phyloP scores from a whole-genome alignment of 2,329 filamentous ascomycete species.

The Xylaria sp. region DNA sequence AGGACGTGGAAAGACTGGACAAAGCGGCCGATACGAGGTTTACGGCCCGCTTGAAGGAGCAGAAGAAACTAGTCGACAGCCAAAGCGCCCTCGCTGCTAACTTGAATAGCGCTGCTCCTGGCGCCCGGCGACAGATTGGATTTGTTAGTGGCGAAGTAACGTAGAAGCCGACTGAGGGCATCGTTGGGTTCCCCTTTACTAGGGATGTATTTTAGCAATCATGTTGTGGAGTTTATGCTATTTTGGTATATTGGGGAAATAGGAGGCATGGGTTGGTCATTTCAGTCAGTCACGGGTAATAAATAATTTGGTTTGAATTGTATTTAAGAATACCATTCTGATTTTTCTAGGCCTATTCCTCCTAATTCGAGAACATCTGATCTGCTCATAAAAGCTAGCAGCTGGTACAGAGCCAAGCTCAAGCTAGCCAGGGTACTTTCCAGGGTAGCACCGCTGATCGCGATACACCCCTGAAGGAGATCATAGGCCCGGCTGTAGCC shows the following conservation, averaged over 20 bases:
- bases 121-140: constrained; percentile 63
- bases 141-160: constrained; percentile 61
- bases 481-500: constrained; percentile 18
- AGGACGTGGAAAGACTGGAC: constrained; percentile 63
- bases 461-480: constrained; percentile 2
- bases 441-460: constrained; percentile 11
- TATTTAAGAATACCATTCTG: neutral
- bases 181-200: neutral
- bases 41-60: constrained; percentile 59
- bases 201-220: neutral
- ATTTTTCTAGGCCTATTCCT: neutral
- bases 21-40: constrained; percentile 58
- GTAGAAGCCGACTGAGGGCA: constrained; percentile 48
- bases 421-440: neutral
- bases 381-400: neutral
- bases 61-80: constrained; percentile 62
- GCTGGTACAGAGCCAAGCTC: neutral
- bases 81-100: constrained; percentile 55
- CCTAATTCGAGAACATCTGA: neutral
- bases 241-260: neutral
- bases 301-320: neutral
- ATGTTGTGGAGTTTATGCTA: neutral
- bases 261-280: neutral
- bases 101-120: constrained; percentile 51
- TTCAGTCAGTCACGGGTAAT: neutral